Percentiles rank a stretch among this genome's conserved stretches.
These are phyloP conservation scores for Neofusicoccum laricinum DNA, from an alignment of 2,329 filamentous ascomycete species.

Conservation along the genomic window DNA sequence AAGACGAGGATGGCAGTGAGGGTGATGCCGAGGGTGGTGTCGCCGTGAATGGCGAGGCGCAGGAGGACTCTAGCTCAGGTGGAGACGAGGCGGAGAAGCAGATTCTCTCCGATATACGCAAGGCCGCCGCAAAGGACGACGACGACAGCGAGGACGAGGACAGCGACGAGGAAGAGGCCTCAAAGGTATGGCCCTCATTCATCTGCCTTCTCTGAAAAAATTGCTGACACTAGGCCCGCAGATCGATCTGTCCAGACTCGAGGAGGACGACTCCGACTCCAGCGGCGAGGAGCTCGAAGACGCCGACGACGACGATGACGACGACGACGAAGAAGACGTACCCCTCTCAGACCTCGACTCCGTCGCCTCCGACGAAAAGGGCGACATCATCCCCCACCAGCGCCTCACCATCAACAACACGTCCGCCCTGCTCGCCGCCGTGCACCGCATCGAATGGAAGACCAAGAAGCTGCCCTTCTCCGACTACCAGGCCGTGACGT, in stretches of 20 bases:
- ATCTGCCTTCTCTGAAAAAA: not conserved
- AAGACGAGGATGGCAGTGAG: constrained; percentile 19
- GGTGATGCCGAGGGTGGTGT: constrained; percentile 19
- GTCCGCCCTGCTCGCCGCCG: constrained; percentile 73
- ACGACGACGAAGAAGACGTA: constrained; percentile 77
- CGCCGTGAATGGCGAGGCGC: constrained; percentile 9
- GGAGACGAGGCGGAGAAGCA: constrained; percentile 39
- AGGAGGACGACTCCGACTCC: constrained; percentile 35
- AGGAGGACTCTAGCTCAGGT: constrained; percentile 27
- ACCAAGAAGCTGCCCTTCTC: constrained; percentile 72
- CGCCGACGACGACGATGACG: constrained; percentile 56
- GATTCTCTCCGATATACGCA: constrained; percentile 12
- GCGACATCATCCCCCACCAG: constrained; percentile 85
- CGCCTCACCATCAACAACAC: constrained; percentile 98
- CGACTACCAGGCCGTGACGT: constrained; percentile 74
- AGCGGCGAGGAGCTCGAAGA: constrained; percentile 37
- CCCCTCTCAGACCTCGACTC: constrained; percentile 85
- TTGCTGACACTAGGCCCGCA: not conserved
- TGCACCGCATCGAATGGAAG: constrained; percentile 75
- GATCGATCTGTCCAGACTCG: constrained; percentile 30
- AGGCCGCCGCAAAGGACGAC: constrained; percentile 29
- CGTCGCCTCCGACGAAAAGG: constrained; percentile 72
- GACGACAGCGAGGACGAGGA: constrained; percentile 33
- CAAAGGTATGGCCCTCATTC: not conserved
- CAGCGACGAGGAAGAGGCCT: constrained; percentile 30